Base-by-base conservation (phyloP, 495 filamentous ascomycete genomes). In the Trichoderma parareesei region DNA sequence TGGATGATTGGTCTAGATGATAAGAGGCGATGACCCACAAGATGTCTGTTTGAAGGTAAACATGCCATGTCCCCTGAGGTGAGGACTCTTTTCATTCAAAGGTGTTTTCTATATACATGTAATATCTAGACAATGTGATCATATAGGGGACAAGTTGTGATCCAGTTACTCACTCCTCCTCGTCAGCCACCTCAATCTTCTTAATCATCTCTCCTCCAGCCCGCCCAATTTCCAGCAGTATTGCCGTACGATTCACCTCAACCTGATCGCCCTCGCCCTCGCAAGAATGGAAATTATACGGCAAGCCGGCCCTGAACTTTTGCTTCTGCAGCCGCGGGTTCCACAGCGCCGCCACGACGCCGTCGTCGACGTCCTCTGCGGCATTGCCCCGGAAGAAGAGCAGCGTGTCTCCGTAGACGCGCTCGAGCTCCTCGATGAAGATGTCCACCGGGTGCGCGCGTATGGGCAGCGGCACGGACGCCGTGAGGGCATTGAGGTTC, bases 161-260 rank as follows among this genome's bases (percentile, higher is more conserved):
- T 27, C 1, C 2, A 20, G 5, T 35, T 63, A 46, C n/a, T 48
- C 61, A 46, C n/a, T 48, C 61, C 8, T 63, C 38, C 18, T 43
- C n/a, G n/a, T 65, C 66, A 3, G 53, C 35, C 53, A 59, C 55
- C 70, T 87, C 85, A 67, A 90, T 79, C 66, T 68, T 78, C 67
- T 79, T 76, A 20, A 90, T 72, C 68, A 90, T 62, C 62, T 87
- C 84, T 7, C 81, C 85, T 13, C 87, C 88, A 42, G 90, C 72
- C 65, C 86, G 79, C 33, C 80, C 81, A 72, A 98, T 96, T 76
- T 98, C 95, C 14, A 87, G 84, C 64, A 97, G 69, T 9, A 95
- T 89, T 2, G 84, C 88, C 46, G 78, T 74, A 67, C 81, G 87
- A 67, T 98, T 96, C 38, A 96, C 79, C 44, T 79, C 77, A 18